These are phyloP conservation scores for Phlebopus sp. DNA, from an alignment of 1,284 basidiomycete species.

Conservation along the genomic window DNA sequence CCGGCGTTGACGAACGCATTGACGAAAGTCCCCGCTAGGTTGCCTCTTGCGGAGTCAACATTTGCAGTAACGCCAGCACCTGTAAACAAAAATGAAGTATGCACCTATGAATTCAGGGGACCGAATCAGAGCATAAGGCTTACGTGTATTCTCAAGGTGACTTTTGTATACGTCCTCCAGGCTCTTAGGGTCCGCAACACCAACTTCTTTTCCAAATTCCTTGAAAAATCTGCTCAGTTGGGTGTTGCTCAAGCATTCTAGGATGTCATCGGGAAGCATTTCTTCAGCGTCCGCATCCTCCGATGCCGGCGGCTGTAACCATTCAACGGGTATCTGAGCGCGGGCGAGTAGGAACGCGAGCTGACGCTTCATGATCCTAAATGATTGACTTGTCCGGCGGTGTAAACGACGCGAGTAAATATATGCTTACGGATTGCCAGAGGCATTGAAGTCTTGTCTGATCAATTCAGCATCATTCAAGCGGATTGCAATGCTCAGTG, in stretches of 20 bases:
- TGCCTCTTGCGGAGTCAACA: constrained; percentile 92
- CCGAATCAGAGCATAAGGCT: constrained; percentile 23
- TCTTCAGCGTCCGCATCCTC: constrained; percentile 59
- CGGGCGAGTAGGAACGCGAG: constrained; percentile 93
- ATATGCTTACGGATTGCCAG: constrained; percentile 73
- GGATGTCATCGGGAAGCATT: constrained; percentile 80
- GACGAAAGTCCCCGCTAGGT: constrained; percentile 95
- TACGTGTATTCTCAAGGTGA: constrained; percentile 88
- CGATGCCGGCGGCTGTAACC: constrained; percentile 64
- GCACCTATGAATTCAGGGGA: background rate
- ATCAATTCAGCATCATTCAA: constrained; percentile 84
- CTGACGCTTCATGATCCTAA: constrained; percentile 90
- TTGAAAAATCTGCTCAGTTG: constrained; percentile 85
- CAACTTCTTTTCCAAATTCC: constrained; percentile 93
- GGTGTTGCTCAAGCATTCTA: constrained; percentile 83
- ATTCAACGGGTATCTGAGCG: constrained; percentile 88
- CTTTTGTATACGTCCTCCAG: constrained; percentile 98
- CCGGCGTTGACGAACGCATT: constrained; percentile 99
- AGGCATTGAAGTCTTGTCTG: constrained; percentile 81
- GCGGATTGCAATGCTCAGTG: constrained; percentile 84
- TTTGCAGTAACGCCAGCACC: constrained; percentile 63
- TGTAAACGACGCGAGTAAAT: background rate
- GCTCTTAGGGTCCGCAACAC: constrained; percentile 85
- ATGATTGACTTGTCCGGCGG: constrained; percentile 14
- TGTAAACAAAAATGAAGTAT: constrained; percentile 24